Evolutionary conservation across 192 early-diverging fungal genomes (phyloP).

Genomic region (Entomortierella beljakovae): DNA sequence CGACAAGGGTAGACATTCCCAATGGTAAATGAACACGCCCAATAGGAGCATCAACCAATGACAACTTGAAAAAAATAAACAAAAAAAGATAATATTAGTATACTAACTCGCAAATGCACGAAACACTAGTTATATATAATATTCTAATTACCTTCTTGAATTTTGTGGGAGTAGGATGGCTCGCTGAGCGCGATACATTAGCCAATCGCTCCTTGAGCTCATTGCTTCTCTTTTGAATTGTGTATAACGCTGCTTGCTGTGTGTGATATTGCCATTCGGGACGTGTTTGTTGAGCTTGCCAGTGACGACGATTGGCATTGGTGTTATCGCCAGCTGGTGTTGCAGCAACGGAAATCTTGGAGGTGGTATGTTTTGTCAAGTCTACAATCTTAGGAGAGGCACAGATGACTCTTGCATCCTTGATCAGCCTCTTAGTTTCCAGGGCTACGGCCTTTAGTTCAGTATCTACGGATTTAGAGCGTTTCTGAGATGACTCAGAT

Average conservation of each 20-base stretch:
- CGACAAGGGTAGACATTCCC: conserved; percentile 37
- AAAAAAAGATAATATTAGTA: background rate
- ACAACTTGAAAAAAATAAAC: conserved; percentile 16
- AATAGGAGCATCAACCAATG: conserved; percentile 39
- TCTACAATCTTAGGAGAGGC: conserved; percentile 65
- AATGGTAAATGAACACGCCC: conserved; percentile 39
- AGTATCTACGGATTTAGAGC: conserved; percentile 13
- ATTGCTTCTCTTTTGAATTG: conserved; percentile 62
- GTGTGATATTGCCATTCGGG: conserved; percentile 68
- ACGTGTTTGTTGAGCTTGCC: conserved; percentile 58
- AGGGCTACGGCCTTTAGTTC: conserved; percentile 56
- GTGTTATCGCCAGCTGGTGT: background rate
- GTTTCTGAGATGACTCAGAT: conserved; percentile 3
- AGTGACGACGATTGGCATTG: conserved; percentile 36
- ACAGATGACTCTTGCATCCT: conserved; percentile 52
- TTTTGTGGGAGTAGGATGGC: conserved; percentile 15
- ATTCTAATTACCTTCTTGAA: conserved; percentile 43
- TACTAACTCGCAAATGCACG: background rate
- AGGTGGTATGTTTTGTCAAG: conserved; percentile 40
- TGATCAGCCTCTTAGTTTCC: conserved; percentile 62
- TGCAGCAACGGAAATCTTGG: conserved; percentile 15
- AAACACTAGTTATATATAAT: background rate
- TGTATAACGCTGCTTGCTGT: conserved; percentile 65
- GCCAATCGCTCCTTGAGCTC: conserved; percentile 57
- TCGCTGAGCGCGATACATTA: conserved; percentile 32